Evolutionary conservation across 129 eudicot species (phyloP).

Genomic region (Silybum marianum): DNA sequence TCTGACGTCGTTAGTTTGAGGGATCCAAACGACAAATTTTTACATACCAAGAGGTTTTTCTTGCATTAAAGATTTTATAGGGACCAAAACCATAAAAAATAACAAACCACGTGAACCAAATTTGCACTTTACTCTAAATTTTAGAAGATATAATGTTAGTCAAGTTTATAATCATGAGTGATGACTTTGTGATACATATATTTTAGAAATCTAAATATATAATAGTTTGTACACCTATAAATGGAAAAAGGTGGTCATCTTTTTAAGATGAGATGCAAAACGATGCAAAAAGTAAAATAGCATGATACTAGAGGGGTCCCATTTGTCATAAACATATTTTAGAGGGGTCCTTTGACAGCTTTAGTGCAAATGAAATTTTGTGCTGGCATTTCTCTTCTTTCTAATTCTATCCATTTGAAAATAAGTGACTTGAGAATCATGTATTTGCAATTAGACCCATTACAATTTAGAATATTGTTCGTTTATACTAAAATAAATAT

Average conservation of each 20-base stretch:
- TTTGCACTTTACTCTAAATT: too few relatives aligned
- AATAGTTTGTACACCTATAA: constrained; percentile 11
- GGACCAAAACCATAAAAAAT: too few relatives aligned
- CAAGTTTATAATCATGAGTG: background rate
- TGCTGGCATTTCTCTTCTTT: constrained; percentile 18
- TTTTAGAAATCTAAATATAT: constrained; percentile 8
- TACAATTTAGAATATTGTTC: background rate
- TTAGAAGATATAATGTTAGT: too few relatives aligned
- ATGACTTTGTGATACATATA: background rate
- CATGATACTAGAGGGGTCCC: constrained; percentile 26
- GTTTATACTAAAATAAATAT: background rate
- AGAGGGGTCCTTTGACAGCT: constrained; percentile 14
- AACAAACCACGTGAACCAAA: too few relatives aligned
- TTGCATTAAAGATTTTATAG: background rate
- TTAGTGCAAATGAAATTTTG: constrained; percentile 17
- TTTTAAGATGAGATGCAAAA: constrained; percentile 13
- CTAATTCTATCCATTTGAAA: background rate
- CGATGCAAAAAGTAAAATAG: constrained; percentile 16
- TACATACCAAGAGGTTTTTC: constrained; percentile 28
- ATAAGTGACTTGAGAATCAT: background rate
- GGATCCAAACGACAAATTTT: constrained; percentile 29
- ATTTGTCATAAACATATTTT: constrained; percentile 10
- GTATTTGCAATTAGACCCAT: background rate
- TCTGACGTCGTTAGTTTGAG: too few relatives aligned
- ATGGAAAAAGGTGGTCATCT: constrained; percentile 7